phyloP scores from a whole-genome alignment of 2,329 filamentous ascomycete species.

The Microdochium paspali region DNA sequence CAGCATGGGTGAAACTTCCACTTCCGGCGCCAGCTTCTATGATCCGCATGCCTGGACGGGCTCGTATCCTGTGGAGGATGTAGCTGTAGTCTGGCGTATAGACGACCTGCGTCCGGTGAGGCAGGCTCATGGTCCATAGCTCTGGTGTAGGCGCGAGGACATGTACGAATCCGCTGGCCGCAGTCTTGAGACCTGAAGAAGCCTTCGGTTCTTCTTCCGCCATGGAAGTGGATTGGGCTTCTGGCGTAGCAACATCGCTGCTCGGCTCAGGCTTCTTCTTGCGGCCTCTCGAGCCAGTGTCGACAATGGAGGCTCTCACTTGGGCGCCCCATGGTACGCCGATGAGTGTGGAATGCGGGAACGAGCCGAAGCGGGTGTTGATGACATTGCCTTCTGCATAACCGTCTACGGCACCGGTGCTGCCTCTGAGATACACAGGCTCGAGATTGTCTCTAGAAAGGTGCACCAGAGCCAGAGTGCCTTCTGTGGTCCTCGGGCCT shows the following conservation, averaged over 20 bases:
- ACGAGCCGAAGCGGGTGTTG: constrained; percentile 91
- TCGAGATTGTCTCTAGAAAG: constrained; percentile 80
- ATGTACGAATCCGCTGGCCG: constrained; percentile 65
- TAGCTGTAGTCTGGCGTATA: constrained; percentile 86
- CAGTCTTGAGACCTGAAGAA: constrained; percentile 34
- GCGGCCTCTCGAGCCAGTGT: constrained; percentile 80
- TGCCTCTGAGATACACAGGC: constrained; percentile 59
- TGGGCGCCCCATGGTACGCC: constrained; percentile 84
- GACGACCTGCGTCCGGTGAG: constrained; percentile 77
- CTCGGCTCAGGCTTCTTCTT: constrained; percentile 50
- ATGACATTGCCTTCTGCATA: constrained; percentile 71
- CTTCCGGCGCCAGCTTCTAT: constrained; percentile 79
- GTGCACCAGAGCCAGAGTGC: constrained; percentile 73
- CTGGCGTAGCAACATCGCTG: constrained; percentile 34
- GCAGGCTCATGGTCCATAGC: constrained; percentile 70
- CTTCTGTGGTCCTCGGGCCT: constrained; percentile 48
- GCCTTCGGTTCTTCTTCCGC: constrained; percentile 4
- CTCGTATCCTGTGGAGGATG: constrained; percentile 66
- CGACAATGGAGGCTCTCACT: constrained; percentile 78
- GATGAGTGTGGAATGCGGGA: constrained; percentile 70
- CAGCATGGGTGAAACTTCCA: constrained; percentile 76
- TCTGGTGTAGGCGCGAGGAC: constrained; percentile 72
- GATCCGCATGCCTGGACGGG: constrained; percentile 60
- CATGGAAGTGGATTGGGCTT: constrained; percentile 21
- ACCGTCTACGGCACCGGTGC: constrained; percentile 55